Evolutionary conservation across 257 asterid genomes (phyloP).

Genomic region (Ocimum tenuiflorum): DNA sequence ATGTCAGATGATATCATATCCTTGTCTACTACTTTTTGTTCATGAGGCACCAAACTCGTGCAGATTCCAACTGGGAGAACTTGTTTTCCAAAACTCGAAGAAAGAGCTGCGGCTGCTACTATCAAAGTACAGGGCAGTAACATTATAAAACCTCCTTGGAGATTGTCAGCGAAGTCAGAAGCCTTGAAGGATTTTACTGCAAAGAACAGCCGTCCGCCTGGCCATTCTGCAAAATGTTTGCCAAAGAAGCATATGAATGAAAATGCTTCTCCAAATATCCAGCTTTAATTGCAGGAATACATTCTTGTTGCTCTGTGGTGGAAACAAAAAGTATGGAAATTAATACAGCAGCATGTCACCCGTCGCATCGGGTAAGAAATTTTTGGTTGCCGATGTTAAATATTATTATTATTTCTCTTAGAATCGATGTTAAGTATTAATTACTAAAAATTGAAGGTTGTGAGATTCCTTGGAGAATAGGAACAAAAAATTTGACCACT

Average conservation of each 20-base stretch:
- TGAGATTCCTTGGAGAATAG: neutral
- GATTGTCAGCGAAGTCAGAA: slow-evolving; percentile 39
- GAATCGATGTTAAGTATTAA: neutral
- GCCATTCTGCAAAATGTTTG: slow-evolving; percentile 26
- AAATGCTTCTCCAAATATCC: slow-evolving; percentile 63
- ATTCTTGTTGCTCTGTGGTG: neutral
- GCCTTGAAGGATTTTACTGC: slow-evolving; percentile 26
- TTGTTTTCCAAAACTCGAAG: slow-evolving; percentile 28
- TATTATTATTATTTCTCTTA: too few species aligned
- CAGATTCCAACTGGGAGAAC: slow-evolving; percentile 33
- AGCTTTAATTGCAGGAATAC: slow-evolving; percentile 19
- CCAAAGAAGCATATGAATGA: slow-evolving; percentile 29
- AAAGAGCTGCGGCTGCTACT: slow-evolving; percentile 26
- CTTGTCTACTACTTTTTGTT: neutral
- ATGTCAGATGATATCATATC: neutral
- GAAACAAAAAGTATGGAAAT: too few species aligned
- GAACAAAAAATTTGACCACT: neutral
- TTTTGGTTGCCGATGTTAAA: too few species aligned
- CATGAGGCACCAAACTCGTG: neutral
- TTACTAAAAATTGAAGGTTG: neutral
- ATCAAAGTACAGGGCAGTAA: slow-evolving; percentile 33
- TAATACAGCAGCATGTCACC: too few species aligned
- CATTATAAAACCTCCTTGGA: slow-evolving; percentile 53
- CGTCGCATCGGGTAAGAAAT: too few species aligned
- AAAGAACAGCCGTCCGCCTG: slow-evolving; percentile 25